Evolutionary conservation across 257 asterid genomes (phyloP).

Genomic region (Nicotiana paniculata): DNA sequence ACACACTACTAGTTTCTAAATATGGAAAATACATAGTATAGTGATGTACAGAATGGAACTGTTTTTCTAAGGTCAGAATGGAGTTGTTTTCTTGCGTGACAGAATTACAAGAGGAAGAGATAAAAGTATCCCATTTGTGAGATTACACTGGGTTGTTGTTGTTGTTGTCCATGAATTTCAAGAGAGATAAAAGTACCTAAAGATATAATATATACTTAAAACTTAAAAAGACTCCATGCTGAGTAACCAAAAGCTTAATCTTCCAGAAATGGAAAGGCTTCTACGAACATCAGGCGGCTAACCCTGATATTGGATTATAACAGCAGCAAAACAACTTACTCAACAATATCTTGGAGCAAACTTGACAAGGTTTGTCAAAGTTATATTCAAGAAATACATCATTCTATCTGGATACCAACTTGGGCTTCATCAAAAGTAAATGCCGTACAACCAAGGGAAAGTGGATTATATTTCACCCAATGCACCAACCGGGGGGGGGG

Average conservation of each 20-base stretch:
- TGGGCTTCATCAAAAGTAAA: background rate
- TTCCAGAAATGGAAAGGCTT: background rate
- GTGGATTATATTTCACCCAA: background rate
- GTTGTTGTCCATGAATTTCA: background rate
- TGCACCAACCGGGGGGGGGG: background rate
- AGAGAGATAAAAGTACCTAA: constrained; percentile 1
- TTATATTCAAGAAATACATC: background rate
- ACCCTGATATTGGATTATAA: background rate
- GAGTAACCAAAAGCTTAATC: background rate
- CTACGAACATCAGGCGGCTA: background rate
- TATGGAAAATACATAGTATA: background rate
- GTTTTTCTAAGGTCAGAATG: background rate
- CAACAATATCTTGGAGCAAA: background rate
- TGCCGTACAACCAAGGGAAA: background rate
- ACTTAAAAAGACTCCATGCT: background rate
- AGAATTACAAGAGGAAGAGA: no score
- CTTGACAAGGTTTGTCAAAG: background rate
- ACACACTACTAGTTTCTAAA: background rate
- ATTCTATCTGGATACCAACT: background rate
- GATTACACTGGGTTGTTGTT: no score
- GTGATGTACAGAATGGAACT: background rate
- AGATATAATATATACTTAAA: no score
- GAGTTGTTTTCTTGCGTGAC: background rate
- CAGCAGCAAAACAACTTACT: background rate
- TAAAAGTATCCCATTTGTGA: no score